Conservation (phyloP, 805 yeast genomes). For the Pichia ethanolica region DNA sequence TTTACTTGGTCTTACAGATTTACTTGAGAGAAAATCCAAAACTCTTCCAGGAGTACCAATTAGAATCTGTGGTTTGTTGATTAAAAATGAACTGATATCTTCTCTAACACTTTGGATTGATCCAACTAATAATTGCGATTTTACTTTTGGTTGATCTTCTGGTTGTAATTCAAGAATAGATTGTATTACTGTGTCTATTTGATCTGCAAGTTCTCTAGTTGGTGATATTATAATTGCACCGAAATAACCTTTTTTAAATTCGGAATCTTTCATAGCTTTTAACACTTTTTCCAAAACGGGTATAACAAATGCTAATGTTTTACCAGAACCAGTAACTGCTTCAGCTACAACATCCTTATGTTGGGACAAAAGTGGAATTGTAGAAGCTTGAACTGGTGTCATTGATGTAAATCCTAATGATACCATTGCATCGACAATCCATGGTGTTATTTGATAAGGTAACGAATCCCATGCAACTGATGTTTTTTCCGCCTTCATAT, state of each 20-base stretch:
- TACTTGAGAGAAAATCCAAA: constrained; percentile 60
- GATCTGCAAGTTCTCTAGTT: constrained; percentile 56
- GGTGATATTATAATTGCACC: constrained; percentile 71
- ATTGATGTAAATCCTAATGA: constrained; percentile 69
- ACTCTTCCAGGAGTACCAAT: constrained; percentile 92
- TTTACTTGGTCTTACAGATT: constrained; percentile 49
- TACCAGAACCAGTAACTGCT: constrained; percentile 98
- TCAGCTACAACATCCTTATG: constrained; percentile 95
- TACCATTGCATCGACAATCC: constrained; percentile 65
- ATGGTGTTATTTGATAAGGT: constrained; percentile 48
- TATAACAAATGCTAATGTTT: constrained; percentile 81
- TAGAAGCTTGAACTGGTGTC: constrained; percentile 97
- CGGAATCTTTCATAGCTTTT: constrained; percentile 19
- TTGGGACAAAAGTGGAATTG: constrained; percentile 74
- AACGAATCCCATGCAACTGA: constrained; percentile 60
- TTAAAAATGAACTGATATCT: constrained; percentile 55
- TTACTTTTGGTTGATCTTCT: constrained; percentile 33
- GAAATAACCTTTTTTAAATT: constrained; percentile 55
- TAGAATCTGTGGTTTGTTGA: constrained; percentile 59
- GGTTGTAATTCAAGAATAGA: constrained; percentile 53
- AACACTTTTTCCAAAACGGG: constrained; percentile 69
- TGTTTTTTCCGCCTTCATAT: constrained; percentile 10
- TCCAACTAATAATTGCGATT: constrained; percentile 59
- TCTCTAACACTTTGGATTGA: constrained; percentile 57
- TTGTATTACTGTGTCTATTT: constrained; percentile 61